A percentile compares a stretch with the other conserved stretches of the same genome.
phyloP scores from a whole-genome alignment of 768 basidiomycete genomes.

The Tulasnella calospora region DNA sequence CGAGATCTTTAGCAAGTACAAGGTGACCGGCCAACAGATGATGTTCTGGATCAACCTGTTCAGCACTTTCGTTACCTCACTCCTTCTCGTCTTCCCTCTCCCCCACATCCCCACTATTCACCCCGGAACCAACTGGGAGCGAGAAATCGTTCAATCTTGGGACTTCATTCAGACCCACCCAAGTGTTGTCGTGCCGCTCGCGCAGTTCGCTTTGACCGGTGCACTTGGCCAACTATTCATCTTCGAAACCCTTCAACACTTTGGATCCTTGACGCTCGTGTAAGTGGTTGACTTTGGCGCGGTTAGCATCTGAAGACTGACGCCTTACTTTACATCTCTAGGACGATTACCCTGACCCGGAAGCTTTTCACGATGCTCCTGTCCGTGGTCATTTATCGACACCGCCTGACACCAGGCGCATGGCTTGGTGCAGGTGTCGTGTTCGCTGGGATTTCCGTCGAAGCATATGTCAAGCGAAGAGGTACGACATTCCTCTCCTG shows the following conservation, averaged over 20 bases:
- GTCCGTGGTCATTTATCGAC: slow-evolving; percentile 87
- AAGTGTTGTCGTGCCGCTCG: slow-evolving; percentile 61
- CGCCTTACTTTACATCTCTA: slow-evolving; percentile 34
- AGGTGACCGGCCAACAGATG: slow-evolving; percentile 89
- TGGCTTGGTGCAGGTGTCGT: slow-evolving; percentile 91
- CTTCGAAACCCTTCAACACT: slow-evolving; percentile 90
- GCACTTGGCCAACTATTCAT: slow-evolving; percentile 96
- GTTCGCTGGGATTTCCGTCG: slow-evolving; percentile 91
- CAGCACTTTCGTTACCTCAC: slow-evolving; percentile 65
- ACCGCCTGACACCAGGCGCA: slow-evolving; percentile 75
- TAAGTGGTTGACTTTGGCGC: slow-evolving; percentile 40
- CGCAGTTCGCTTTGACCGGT: slow-evolving; percentile 83
- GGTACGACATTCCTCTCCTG: slow-evolving; percentile 44
- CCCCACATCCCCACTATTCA: slow-evolving; percentile 80
- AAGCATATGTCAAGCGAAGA: slow-evolving; percentile 86
- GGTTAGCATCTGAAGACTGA: not conserved
- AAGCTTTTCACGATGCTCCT: slow-evolving; percentile 98
- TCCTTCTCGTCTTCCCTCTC: slow-evolving; percentile 67
- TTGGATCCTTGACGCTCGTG: slow-evolving; percentile 86
- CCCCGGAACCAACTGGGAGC: slow-evolving; percentile 53
- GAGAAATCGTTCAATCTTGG: slow-evolving; percentile 64
- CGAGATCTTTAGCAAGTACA: slow-evolving; percentile 80
- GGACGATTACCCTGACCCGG: slow-evolving; percentile 91
- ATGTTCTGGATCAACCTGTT: slow-evolving; percentile 97
- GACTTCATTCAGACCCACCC: slow-evolving; percentile 76